These are phyloP conservation scores for Vanderwaltozyma yarrowii DNA, from an alignment of 805 yeast genomes.

Conservation along the genomic window DNA sequence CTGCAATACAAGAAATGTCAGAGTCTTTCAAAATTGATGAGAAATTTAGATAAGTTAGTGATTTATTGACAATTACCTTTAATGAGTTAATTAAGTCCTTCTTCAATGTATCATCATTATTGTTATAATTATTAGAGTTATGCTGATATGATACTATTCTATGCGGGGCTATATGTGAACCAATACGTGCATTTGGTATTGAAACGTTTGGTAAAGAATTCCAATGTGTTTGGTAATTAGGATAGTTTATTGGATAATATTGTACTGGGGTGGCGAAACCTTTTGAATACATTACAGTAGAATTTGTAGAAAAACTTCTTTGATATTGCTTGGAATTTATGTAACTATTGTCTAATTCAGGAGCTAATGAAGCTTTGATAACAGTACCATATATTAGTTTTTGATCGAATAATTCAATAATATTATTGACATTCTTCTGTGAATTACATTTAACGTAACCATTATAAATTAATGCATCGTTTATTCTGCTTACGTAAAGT, in stretches of 20 bases:
- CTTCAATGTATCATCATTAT: not conserved
- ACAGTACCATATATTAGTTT: constrained; percentile 22
- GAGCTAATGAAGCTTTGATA: constrained; percentile 15
- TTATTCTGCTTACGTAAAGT: constrained; percentile 1
- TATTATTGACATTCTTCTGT: constrained; percentile 13
- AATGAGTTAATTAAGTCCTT: constrained; percentile 10
- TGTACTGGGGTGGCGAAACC: no score
- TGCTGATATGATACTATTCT: no score
- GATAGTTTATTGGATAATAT: no score
- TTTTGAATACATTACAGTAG: no score
- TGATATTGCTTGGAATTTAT: not conserved
- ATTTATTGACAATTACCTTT: constrained; percentile 21
- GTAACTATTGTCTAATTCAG: not conserved
- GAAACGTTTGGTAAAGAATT: no score
- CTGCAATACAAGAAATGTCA: constrained; percentile 25
- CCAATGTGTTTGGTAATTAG: no score
- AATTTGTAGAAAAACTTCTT: not conserved
- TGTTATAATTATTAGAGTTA: no score
- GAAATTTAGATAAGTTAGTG: constrained; percentile 25
- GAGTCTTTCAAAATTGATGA: constrained; percentile 26
- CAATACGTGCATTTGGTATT: no score
- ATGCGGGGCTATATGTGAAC: not conserved
- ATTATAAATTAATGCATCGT: constrained; percentile 9
- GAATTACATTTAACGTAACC: constrained; percentile 17
- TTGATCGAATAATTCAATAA: constrained; percentile 15